Conservation (phyloP, 495 filamentous ascomycete genomes). For the Amniculicola lignicola region DNA sequence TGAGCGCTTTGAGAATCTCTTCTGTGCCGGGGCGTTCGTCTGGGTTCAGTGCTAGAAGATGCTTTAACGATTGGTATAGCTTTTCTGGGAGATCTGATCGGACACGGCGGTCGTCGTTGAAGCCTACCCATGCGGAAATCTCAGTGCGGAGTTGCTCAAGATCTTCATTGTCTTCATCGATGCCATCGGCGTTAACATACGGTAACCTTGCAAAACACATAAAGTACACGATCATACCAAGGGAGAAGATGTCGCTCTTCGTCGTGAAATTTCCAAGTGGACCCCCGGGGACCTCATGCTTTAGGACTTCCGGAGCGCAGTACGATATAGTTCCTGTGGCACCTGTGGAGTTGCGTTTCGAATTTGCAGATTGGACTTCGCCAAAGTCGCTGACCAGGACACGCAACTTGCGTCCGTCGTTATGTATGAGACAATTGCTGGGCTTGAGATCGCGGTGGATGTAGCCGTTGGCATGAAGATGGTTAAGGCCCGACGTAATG, state of each 20-base stretch:
- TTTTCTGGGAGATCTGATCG: conserved; percentile 81
- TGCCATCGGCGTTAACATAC: conserved; percentile 74
- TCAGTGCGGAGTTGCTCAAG: conserved; percentile 84
- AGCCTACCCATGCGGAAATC: conserved; percentile 82
- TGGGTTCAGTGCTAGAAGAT: conserved; percentile 75
- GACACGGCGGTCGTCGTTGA: conserved; percentile 66
- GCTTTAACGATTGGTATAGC: conserved; percentile 79
- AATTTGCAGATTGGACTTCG: conserved; percentile 81
- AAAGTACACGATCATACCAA: conserved; percentile 98
- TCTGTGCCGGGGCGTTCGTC: conserved; percentile 75
- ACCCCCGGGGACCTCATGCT: conserved; percentile 62
- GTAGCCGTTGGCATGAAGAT: conserved; percentile 89
- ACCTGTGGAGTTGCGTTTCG: conserved; percentile 78
- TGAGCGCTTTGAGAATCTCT: conserved; percentile 80
- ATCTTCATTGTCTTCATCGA: conserved; percentile 91
- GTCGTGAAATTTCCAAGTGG: conserved; percentile 86
- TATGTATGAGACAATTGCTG: conserved; percentile 87
- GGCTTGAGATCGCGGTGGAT: conserved; percentile 96
- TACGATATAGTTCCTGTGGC: conserved; percentile 96
- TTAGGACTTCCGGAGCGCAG: conserved; percentile 91
- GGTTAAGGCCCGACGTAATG: conserved; percentile 84
- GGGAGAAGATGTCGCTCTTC: conserved; percentile 93
- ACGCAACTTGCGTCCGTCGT: conserved; percentile 62
- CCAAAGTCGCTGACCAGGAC: conserved; percentile 97
- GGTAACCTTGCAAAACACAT: conserved; percentile 91